Conservation (phyloP, 768 basidiomycete genomes). For the Pholiota conissans region DNA sequence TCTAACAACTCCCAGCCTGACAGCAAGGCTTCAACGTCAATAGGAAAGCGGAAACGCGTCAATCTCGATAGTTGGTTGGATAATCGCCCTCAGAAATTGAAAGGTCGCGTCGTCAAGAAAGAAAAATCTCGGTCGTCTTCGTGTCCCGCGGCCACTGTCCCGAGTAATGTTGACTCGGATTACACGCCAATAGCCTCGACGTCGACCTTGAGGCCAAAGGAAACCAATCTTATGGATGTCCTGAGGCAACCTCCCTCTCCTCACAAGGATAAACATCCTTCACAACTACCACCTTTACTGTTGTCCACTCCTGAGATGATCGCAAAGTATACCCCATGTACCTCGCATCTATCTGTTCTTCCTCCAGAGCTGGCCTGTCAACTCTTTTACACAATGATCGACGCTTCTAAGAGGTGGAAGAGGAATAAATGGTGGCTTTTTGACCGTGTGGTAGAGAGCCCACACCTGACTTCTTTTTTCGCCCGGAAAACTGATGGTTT, state of each 20-base stretch:
- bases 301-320: constrained; percentile 66
- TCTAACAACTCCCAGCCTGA: constrained; percentile 15
- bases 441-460: constrained; percentile 79
- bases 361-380: constrained; percentile 75
- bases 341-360: constrained; percentile 66
- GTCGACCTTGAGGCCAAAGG: constrained; percentile 27
- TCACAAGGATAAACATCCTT: constrained; percentile 30
- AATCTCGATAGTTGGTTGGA: constrained; percentile 61
- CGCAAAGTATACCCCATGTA: constrained; percentile 71
- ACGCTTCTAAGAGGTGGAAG: constrained; percentile 61
- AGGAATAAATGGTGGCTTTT: constrained; percentile 86
- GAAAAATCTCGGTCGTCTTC: neutral
- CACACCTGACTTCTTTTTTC: constrained; percentile 81
- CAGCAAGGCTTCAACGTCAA: constrained; percentile 14
- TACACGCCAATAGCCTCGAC: constrained; percentile 3
- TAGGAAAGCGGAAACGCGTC: constrained; percentile 48
- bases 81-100: constrained; percentile 13
- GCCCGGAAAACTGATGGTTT: constrained; percentile 50
- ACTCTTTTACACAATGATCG: constrained; percentile 73
- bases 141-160: neutral
- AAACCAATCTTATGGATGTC: constrained; percentile 57
- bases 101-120: constrained; percentile 3
- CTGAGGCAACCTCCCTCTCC: constrained; percentile 49
- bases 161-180: constrained; percentile 11
- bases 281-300: constrained; percentile 57